Conservation (phyloP, 345 rosid species). For the Tarenaya hassleriana region DNA sequence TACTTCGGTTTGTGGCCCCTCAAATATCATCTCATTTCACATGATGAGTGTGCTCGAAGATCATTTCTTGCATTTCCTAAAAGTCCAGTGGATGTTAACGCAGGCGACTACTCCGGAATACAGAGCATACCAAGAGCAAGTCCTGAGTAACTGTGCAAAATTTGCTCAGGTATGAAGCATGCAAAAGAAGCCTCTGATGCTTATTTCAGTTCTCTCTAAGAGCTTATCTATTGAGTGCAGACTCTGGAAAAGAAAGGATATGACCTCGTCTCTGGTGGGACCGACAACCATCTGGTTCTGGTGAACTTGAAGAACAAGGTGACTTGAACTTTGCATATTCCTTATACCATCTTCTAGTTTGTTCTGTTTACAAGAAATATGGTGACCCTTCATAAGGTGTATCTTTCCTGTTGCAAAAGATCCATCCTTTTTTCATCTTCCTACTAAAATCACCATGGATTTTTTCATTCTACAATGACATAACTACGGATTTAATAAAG, state of each 20-base stretch:
- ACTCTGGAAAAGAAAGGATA: conserved; percentile 57
- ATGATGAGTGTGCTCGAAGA: no score
- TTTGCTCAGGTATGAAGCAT: conserved; percentile 64
- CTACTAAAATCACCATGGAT: no score
- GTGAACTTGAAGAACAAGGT: conserved; percentile 95
- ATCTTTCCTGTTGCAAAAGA: no score
- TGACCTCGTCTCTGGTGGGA: conserved; percentile 96
- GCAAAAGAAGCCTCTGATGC: no score
- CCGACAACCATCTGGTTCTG: conserved; percentile 94
- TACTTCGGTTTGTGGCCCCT: conserved; percentile 7
- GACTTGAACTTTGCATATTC: conserved; percentile 14
- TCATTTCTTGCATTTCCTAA: neutral
- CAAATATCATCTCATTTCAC: neutral
- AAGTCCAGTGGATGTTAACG: conserved; percentile 14
- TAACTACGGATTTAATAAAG: no score
- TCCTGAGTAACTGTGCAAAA: conserved; percentile 70
- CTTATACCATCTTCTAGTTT: neutral
- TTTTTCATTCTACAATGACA: no score
- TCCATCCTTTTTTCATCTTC: neutral
- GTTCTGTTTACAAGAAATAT: no score
- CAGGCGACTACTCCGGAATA: conserved; percentile 92
- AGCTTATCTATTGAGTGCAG: conserved; percentile 37
- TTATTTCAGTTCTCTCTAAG: neutral
- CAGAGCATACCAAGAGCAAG: conserved; percentile 97
- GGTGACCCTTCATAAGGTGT: no score